Conservation (phyloP, 352 stramenopile species). For the Globisporangium middletonii region DNA sequence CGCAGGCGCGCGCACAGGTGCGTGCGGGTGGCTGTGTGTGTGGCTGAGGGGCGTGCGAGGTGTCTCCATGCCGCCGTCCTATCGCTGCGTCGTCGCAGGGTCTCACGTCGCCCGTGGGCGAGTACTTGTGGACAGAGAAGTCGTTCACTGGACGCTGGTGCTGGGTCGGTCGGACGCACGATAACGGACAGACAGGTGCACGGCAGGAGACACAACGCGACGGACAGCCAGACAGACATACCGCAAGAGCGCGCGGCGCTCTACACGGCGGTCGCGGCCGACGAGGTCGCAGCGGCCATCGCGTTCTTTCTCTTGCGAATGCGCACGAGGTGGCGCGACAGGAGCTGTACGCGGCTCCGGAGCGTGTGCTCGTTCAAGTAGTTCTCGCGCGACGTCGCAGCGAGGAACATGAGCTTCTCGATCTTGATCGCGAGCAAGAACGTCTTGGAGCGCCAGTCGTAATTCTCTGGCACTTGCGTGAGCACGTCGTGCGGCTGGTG, state of each 20-base stretch:
- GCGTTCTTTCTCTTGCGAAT: slow-evolving; percentile 57
- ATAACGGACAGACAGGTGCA: background rate
- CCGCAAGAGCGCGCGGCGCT: background rate
- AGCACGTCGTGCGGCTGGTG: slow-evolving; percentile 60
- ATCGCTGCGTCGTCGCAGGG: no score
- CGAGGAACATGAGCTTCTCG: slow-evolving; percentile 56
- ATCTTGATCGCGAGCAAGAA: slow-evolving; percentile 67
- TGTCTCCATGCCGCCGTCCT: no score
- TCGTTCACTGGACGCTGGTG: no score
- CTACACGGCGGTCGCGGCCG: slow-evolving; percentile 6
- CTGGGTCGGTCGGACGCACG: background rate
- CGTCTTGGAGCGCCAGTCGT: slow-evolving; percentile 56
- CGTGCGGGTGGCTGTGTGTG: no score
- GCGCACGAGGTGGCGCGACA: slow-evolving; percentile 47
- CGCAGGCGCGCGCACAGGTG: no score
- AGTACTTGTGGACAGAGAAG: no score
- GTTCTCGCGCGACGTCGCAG: slow-evolving; percentile 43
- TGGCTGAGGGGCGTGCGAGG: no score
- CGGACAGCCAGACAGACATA: background rate
- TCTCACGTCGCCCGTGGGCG: no score
- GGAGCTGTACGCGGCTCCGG: slow-evolving; percentile 38
- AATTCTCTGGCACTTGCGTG: slow-evolving; percentile 60
- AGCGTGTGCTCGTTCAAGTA: slow-evolving; percentile 60
- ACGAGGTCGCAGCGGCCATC: slow-evolving; percentile 2
- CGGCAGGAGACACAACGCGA: background rate